These are phyloP conservation scores for Symmetrospora coprosmae DNA, from an alignment of 768 basidiomycete genomes.

Conservation along the genomic window DNA sequence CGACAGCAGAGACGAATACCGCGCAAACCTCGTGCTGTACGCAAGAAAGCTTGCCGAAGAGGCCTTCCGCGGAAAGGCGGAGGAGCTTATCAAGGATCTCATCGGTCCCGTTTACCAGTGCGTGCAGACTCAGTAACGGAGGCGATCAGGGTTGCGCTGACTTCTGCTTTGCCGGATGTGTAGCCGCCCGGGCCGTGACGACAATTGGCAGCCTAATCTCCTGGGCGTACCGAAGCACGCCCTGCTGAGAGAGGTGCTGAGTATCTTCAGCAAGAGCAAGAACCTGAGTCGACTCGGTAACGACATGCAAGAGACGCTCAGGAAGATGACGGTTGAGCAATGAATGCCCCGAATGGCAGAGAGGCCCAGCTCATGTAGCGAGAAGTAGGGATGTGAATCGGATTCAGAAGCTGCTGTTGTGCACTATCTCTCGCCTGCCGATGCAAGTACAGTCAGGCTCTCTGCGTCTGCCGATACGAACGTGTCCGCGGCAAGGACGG, in stretches of 20 bases:
- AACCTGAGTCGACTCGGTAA: background rate
- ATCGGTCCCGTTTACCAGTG: conserved; percentile 82
- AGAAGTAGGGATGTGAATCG: background rate
- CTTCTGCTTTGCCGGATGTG: background rate
- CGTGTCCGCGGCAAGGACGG: background rate
- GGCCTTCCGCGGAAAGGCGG: conserved; percentile 70
- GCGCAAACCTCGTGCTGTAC: conserved; percentile 57
- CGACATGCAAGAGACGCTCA: conserved; percentile 8
- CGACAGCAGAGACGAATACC: conserved; percentile 75
- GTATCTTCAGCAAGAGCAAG: conserved; percentile 2
- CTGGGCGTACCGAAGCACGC: conserved; percentile 14
- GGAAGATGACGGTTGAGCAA: conserved; percentile 2
- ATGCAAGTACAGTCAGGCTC: background rate
- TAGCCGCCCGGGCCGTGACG: conserved; percentile 1
- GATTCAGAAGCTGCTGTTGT: too few species aligned
- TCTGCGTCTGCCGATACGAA: background rate
- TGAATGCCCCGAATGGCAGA: background rate
- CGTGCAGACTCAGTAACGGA: background rate
- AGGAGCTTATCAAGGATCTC: conserved; percentile 79
- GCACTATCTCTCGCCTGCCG: background rate
- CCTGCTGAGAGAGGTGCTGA: background rate
- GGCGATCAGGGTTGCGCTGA: background rate
- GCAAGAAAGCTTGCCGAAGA: conserved; percentile 77
- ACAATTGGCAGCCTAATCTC: conserved; percentile 5
- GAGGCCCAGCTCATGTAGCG: background rate